Conservation (phyloP, 257 asterid genomes). For the Solanum dulcamara region DNA sequence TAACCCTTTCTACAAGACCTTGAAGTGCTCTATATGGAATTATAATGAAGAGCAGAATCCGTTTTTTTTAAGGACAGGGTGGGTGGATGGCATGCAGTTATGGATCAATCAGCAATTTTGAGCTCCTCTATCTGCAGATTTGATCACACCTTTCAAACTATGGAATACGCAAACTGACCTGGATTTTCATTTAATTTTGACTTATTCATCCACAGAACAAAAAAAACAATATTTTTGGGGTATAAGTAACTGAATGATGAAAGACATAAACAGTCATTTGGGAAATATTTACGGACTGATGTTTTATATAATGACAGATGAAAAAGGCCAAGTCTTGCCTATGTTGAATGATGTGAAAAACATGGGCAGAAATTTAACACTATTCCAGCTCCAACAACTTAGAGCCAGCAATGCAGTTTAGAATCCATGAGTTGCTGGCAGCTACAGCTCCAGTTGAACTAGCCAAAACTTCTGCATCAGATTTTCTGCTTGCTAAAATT, state of each 20-base stretch:
- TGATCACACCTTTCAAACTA: neutral
- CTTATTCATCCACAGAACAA: neutral
- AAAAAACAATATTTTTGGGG: neutral
- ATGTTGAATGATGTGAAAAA: neutral
- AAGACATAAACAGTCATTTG: neutral
- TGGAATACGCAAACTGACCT: neutral
- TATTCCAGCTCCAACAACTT: conserved; percentile 27
- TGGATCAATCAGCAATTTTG: neutral
- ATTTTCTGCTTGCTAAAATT: conserved; percentile 23
- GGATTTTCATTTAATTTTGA: neutral
- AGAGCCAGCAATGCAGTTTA: conserved; percentile 69
- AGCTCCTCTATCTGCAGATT: neutral
- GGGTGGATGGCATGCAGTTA: neutral
- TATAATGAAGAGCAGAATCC: neutral
- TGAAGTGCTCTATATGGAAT: neutral
- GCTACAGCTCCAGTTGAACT: conserved; percentile 44
- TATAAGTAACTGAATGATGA: neutral
- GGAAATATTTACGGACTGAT: neutral
- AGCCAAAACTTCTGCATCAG: conserved; percentile 53
- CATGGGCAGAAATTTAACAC: neutral
- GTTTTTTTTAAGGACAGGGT: neutral
- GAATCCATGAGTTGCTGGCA: conserved; percentile 65
- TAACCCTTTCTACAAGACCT: neutral
- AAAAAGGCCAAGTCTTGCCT: neutral
- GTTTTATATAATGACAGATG: neutral